Conservation (phyloP, 2,329 filamentous ascomycete genomes). For the Aspergillus felis region DNA sequence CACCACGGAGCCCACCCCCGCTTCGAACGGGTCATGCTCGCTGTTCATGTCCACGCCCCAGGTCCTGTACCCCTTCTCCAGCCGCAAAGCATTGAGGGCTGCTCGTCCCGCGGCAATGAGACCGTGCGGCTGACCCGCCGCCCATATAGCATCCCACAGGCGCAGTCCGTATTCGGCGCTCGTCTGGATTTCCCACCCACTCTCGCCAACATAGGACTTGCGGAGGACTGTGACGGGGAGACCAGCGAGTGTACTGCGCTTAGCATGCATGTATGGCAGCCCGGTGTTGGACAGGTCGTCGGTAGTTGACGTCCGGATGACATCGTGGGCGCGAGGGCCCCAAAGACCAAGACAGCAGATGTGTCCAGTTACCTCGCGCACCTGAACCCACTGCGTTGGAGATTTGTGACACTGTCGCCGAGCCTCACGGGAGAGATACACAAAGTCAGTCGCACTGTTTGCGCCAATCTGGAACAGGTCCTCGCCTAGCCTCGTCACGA, state of each 20-base stretch:
- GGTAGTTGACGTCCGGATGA: conserved; percentile 41
- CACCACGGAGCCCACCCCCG: conserved; percentile 52
- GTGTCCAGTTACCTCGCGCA: conserved; percentile 57
- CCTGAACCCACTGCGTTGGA: conserved; percentile 45
- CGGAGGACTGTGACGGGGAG: conserved; percentile 56
- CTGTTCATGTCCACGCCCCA: conserved; percentile 58
- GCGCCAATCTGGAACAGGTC: conserved; percentile 51
- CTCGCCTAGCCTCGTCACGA: conserved; percentile 50
- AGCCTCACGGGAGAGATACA: conserved; percentile 54
- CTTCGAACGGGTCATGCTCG: conserved; percentile 59
- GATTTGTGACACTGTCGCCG: conserved; percentile 42
- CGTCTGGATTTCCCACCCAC: conserved; percentile 61
- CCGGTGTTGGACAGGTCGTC: conserved; percentile 29
- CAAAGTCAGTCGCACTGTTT: conserved; percentile 53
- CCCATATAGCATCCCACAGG: conserved; percentile 57
- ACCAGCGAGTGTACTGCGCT: conserved; percentile 47
- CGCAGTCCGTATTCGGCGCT: conserved; percentile 56
- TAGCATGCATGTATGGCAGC: conserved; percentile 50
- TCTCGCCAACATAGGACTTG: conserved; percentile 59
- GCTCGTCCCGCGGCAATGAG: conserved; percentile 56
- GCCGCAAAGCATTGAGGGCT: conserved; percentile 55
- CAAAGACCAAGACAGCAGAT: conserved; percentile 62
- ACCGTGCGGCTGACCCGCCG: conserved; percentile 53
- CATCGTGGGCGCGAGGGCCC: conserved; percentile 54
- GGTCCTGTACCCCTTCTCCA: conserved; percentile 58